Base-by-base conservation (phyloP, 371 early-diverging fungal species). In the Haplosporangium sp. region DNA sequence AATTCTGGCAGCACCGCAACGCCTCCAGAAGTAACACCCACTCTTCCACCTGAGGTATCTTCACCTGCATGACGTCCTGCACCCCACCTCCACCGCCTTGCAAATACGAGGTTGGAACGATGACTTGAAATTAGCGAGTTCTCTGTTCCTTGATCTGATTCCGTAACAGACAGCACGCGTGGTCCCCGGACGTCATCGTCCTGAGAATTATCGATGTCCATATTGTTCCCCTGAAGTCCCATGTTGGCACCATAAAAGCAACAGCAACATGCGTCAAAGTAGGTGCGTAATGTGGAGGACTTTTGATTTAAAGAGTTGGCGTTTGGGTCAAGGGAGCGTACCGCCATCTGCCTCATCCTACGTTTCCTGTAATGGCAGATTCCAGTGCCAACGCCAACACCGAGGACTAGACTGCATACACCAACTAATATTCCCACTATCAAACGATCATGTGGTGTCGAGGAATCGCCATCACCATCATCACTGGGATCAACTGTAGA, bases 51-150 rank as follows among this genome's bases (percentile, higher is more conserved):
- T 19, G 63, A 42, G 45, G 19, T 15, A 4, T 3, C 44, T 42
- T 44, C 45, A 19, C 20, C 17, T 35, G 34, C 42, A 8, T 63
- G 63, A 0, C n/a, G 35, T n/a, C 58, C 50, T 11, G 57, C 58
- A 11, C 61, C 61, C 72, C 72, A 71, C 6, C 64, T 38, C 61
- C 72, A 68, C 13, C 68, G 61, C 50, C 68, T 48, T 15, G 72
- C 65, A 48, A 71, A 71, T 17, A 71, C 55, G 20, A 65, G 50
- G 17, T 50, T 60, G 6, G 68, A 40, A 11, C 44, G 59, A 15
- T 38, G 15, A 17, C 53, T 52, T n/a, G 65, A 19, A 4, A 37
- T 50, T 44, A 71, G 9, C 4, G 55, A 52, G 19, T 44, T 64
- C 38, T 64, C 65, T 7, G 27, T 27, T 0, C 27, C 27, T 34